A percentile compares a stretch with the other conserved stretches of the same genome.
Evolutionary conservation across 768 basidiomycete genomes (phyloP).

Genomic region (Terana coerulea): DNA sequence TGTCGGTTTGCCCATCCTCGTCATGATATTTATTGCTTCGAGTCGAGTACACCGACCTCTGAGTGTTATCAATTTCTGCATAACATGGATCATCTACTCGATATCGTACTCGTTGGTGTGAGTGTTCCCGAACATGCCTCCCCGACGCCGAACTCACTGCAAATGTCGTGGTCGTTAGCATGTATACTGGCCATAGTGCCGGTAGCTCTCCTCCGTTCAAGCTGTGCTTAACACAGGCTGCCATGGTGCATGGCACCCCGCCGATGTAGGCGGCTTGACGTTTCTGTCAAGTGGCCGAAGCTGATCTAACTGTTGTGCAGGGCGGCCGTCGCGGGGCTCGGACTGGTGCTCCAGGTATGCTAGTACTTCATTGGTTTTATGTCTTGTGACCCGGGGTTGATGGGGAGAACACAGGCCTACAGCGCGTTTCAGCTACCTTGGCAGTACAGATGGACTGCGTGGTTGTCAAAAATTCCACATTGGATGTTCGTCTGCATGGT

Average conservation of each 20-base stretch:
- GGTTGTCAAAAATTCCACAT: conserved; percentile 19
- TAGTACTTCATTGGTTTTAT: neutral
- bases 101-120: conserved; percentile 48
- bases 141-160: too few species aligned
- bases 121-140: conserved; percentile 23
- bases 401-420: conserved; percentile 29
- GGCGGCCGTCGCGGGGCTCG: conserved; percentile 38
- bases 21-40: conserved; percentile 41
- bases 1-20: conserved; percentile 44
- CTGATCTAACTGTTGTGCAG: conserved; percentile 22
- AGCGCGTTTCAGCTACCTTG: conserved; percentile 28
- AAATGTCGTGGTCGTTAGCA: conserved; percentile 18
- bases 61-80: conserved; percentile 53
- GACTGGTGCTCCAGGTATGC: conserved; percentile 40
- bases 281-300: neutral
- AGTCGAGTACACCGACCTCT: conserved; percentile 44
- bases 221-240: conserved; percentile 49
- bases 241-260: conserved; percentile 48
- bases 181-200: conserved; percentile 29
- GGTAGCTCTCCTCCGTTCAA: conserved; percentile 22
- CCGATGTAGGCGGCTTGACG: conserved; percentile 41
- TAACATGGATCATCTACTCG: conserved; percentile 55
- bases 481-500: conserved; percentile 25
- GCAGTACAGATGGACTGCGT: conserved; percentile 15
- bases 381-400: neutral